Conservation (phyloP, 78 protist genomes). For the Pigoraptor vietnamica region DNA sequence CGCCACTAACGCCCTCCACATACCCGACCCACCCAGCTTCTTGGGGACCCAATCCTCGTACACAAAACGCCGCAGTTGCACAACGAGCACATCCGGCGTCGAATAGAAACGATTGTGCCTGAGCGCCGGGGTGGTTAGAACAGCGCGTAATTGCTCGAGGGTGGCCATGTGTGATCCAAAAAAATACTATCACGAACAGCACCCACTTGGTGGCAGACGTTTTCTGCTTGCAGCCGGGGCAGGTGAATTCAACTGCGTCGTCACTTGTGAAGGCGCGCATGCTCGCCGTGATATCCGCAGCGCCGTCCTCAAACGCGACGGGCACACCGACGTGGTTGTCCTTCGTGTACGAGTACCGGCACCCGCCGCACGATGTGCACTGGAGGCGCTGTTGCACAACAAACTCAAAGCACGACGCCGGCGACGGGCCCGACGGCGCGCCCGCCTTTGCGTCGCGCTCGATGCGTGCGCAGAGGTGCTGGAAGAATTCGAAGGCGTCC, state of each 20-base stretch:
- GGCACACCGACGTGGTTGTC: background rate
- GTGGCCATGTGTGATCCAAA: too few species aligned
- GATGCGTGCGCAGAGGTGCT: constrained; percentile 7
- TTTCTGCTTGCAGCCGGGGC: background rate
- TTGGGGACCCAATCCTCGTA: constrained; percentile 17
- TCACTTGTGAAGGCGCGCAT: background rate
- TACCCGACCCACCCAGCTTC: constrained; percentile 1
- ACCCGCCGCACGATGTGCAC: constrained; percentile 6
- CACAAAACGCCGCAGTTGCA: background rate
- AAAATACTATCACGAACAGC: background rate
- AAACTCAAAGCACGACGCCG: background rate
- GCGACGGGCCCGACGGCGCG: background rate
- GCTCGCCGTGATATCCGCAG: background rate
- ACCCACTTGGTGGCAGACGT: background rate
- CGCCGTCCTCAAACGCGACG: background rate
- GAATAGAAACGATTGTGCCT: background rate
- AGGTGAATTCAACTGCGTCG: constrained; percentile 1
- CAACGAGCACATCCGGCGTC: constrained; percentile 13
- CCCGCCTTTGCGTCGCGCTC: background rate
- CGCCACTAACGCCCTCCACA: too few species aligned
- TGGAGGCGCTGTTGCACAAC: constrained; percentile 11
- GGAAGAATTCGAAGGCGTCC: constrained; percentile 55
- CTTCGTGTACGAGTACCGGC: background rate
- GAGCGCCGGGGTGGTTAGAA: background rate
- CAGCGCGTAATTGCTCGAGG: too few species aligned